A percentile compares a stretch with the other conserved stretches of the same genome.
Evolutionary conservation across 164 flowering plant genomes (phyloP).

Genomic region (Umbilicus rupestris): DNA sequence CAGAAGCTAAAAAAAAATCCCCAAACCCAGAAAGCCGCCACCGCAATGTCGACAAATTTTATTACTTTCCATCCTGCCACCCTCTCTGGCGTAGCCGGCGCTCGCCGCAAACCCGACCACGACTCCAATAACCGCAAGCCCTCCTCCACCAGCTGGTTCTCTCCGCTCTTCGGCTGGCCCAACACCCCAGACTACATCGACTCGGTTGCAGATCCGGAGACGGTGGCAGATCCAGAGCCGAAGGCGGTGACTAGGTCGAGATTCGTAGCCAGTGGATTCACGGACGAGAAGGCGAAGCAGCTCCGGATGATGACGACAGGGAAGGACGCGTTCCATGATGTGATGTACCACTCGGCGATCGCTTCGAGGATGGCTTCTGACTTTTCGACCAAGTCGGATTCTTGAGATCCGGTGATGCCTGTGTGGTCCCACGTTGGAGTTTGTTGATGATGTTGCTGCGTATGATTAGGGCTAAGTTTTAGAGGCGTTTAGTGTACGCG

Average conservation of each 20-base stretch:
- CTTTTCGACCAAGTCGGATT: conserved; percentile 6
- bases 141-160: conserved; percentile 22
- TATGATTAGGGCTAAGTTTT: not conserved
- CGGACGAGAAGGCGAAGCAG: conserved; percentile 36
- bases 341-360: conserved; percentile 37
- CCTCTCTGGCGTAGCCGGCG: conserved; percentile 12
- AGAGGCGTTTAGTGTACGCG: not conserved
- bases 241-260: conserved; percentile 10
- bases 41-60: not conserved
- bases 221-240: not conserved
- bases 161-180: conserved; percentile 33
- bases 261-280: conserved; percentile 28
- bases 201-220: not conserved
- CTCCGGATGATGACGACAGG: conserved; percentile 25
- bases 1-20: not conserved
- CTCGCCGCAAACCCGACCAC: conserved; percentile 18
- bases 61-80: not conserved
- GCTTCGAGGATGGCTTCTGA: conserved; percentile 34
- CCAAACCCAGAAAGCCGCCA: not conserved
- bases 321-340: conserved; percentile 24
- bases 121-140: conserved; percentile 12
- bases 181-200: conserved; percentile 24
- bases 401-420: not conserved
- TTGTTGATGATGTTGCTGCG: not conserved
- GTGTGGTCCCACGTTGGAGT: not conserved